Evolutionary conservation across 345 rosid species (phyloP).

Genomic region (Noccaea bulbosa): DNA sequence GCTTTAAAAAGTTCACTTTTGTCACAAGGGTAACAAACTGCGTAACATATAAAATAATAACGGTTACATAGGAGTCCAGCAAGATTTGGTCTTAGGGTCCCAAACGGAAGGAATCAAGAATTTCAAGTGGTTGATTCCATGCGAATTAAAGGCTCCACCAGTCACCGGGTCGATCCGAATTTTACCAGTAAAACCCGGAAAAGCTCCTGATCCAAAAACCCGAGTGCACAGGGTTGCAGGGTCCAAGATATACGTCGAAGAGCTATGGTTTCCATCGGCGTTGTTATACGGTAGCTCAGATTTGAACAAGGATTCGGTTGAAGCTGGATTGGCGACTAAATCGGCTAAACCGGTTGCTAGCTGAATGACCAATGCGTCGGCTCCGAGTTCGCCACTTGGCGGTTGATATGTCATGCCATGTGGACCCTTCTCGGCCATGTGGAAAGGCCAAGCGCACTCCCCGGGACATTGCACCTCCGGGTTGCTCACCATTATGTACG

Average conservation of each 20-base stretch:
- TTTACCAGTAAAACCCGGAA: conserved; percentile 52
- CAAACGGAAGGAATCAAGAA: conserved; percentile 80
- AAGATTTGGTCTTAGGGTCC: conserved; percentile 55
- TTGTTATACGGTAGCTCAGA: conserved; percentile 13
- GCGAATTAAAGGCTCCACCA: conserved; percentile 61
- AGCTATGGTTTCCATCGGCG: not conserved
- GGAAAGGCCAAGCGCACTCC: conserved; percentile 76
- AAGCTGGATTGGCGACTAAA: conserved; percentile 52
- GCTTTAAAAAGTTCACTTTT: conserved; percentile 14
- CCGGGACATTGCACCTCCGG: conserved; percentile 71
- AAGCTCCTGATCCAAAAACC: conserved; percentile 62
- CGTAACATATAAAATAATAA: conserved; percentile 12
- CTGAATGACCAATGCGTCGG: conserved; percentile 62
- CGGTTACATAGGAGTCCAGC: conserved; percentile 47
- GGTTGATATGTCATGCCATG: conserved; percentile 54
- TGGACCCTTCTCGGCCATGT: conserved; percentile 49
- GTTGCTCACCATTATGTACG: conserved; percentile 63
- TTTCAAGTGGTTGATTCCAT: conserved; percentile 53
- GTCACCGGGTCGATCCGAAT: conserved; percentile 49
- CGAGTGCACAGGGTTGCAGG: conserved; percentile 52
- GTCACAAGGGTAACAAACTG: not conserved
- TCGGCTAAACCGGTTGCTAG: conserved; percentile 66
- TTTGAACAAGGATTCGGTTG: conserved; percentile 43
- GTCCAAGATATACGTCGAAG: conserved; percentile 32
- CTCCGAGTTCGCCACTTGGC: conserved; percentile 61